Base-by-base conservation (phyloP, 2,329 filamentous ascomycete genomes). In the Akanthomyces uredinophilus region DNA sequence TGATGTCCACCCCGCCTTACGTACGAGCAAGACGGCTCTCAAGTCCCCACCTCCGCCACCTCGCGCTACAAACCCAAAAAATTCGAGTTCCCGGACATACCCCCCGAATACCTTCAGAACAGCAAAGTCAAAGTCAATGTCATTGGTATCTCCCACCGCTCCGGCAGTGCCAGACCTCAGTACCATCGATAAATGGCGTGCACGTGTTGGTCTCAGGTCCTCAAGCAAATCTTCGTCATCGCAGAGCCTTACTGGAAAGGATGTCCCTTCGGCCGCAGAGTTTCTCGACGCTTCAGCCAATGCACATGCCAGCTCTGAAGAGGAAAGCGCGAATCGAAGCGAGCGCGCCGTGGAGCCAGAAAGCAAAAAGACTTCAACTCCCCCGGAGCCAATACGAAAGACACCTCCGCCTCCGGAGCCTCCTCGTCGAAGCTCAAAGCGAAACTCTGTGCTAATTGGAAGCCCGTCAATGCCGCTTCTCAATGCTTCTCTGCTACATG, bases 91-190 rank as follows among this genome's bases (percentile, higher is more conserved):
- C 2, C 68, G 72, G 56, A 68, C 71, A 1, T 77, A 77, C 39
- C 75, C 75, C 1, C 75, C 75, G 8, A 77, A 76, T 53, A 72
- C 75, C 29, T 70, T 71, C n/a, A 72, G 68, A 63, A 65, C 58
- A 32, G 60, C 66, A 2, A 65, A 69, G 0, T 64, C 64, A 5
- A 72, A 70, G 53, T 67, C 68, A 6, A 70, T 70, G n/a, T 66
- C 68, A 1, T 61, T 70, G 10, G 64, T 70, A 7, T 69, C 70
- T 0, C 68, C 72, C 1, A 69, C 70, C 14, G 66, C 71, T 1
- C 67, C 72, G 1, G 60, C 69, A 0, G 63, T 70, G 20, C 70
- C 73, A 5, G 74, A 74, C 2, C 66, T 70, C 4, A 66, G 70
- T 54, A 74, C 71, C 27, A 72, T 76, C 6, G 69, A 72, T 37